Base-by-base conservation (phyloP, 768 basidiomycete genomes). In the Vararia minispora region DNA sequence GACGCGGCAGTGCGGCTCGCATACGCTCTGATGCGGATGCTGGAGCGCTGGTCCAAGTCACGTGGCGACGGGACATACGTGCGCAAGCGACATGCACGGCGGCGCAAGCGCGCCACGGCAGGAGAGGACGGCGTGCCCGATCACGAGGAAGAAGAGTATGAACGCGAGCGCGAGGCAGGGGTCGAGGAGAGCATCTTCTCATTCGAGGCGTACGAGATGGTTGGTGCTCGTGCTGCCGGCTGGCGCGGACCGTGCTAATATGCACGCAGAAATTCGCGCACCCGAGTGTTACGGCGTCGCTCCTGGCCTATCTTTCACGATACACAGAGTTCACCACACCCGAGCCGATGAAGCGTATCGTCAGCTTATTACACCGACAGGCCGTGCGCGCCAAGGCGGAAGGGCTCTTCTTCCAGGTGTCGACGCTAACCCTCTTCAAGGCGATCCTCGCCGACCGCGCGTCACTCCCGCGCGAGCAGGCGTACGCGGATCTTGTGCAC, bases 321-420 rank as follows among this genome's bases (percentile, higher is more conserved):
- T 94, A 87, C 66, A 78, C 74, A 53, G 85, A 91, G 37, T 90
- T 92, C 57, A 60, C 67, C 4, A 68, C 72, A 2, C 61, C 82
- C 0, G 88, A 97, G 50, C 71, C 81, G 54, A 83, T 98, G 79
- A 87, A 85, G 56, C 74, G 91, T 33, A 81, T 89, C 27, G 90
- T 98, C 24, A 74, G 72, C 47, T 62, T 99, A 48, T 69, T 99
- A 49, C 88, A 98, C 55, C 75, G 95, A 11, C 88, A 94, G 47
- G 91, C 81, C 31, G 76, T 99, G 44, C 79, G 74, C 50, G 80
- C 82, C 12, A 91, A 95, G 56, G 88, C 90, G 1, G 95, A 98
- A 55, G 94, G 83, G 0, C 61, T 99, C 7, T 98, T 89, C 60
- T 99, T 94, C 73, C 88, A 92, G 62, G 90, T 87, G 9, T 88